Conservation (phyloP, 225 moss, liverwort and hornwort species). For the Physcomitrellopsis africana region DNA sequence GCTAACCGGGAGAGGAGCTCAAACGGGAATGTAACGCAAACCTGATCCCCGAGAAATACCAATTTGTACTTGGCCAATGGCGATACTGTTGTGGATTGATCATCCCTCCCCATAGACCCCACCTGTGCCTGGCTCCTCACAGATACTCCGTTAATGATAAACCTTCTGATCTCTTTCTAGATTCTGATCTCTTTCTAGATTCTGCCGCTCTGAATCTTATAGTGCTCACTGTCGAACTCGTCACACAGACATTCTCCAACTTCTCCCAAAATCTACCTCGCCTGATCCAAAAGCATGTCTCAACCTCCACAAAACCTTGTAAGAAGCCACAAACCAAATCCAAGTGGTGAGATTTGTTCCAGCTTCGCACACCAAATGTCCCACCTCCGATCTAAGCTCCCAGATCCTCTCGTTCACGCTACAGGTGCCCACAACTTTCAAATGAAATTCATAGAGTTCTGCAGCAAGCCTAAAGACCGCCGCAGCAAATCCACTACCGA, state of each 20-base stretch:
- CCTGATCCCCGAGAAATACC: slow-evolving; percentile 80
- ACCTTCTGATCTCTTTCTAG: not conserved
- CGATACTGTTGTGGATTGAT: slow-evolving; percentile 66
- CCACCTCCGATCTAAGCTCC: slow-evolving; percentile 1
- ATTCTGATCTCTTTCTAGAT: too few species aligned
- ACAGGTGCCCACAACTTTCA: too few species aligned
- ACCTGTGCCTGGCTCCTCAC: slow-evolving; percentile 21
- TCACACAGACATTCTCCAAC: slow-evolving; percentile 23
- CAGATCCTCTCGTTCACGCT: not conserved
- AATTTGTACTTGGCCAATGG: slow-evolving; percentile 84
- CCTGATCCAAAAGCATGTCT: not conserved
- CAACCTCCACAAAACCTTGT: not conserved
- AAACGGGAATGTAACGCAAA: not conserved
- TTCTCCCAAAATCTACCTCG: not conserved
- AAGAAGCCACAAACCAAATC: not conserved
- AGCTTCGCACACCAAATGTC: not conserved
- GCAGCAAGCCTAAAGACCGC: not conserved
- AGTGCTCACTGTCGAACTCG: not conserved
- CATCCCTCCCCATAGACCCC: slow-evolving; percentile 67
- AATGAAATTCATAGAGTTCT: too few species aligned
- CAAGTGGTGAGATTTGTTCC: not conserved
- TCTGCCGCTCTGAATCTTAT: not conserved
- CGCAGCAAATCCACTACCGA: not conserved
- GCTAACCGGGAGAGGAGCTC: not conserved
- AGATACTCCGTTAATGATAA: slow-evolving; percentile 20